Percentiles rank a stretch among this genome's conserved stretches.
These are phyloP conservation scores for Penicillium aurantiogriseum DNA, from an alignment of 2,329 filamentous ascomycete species.

Conservation along the genomic window DNA sequence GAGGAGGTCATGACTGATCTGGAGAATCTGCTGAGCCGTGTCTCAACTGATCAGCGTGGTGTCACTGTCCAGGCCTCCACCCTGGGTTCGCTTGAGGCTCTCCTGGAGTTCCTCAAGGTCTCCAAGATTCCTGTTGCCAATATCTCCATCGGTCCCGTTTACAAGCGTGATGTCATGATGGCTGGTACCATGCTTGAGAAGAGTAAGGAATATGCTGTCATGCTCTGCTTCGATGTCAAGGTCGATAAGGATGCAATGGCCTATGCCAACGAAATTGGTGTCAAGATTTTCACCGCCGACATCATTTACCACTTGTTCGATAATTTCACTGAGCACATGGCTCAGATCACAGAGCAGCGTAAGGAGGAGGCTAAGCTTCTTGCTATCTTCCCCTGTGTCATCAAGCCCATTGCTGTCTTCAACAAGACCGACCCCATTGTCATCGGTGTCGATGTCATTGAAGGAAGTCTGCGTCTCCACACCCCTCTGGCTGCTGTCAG, in stretches of 20 bases:
- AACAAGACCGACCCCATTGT: conserved; percentile 98
- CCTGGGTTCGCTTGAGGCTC: conserved; percentile 89
- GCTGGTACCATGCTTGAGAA: conserved; percentile 95
- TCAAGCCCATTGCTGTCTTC: conserved; percentile 88
- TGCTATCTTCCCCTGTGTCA: conserved; percentile 94
- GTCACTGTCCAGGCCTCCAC: conserved; percentile 97
- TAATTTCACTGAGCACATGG: conserved; percentile 93
- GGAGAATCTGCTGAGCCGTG: conserved; percentile 83
- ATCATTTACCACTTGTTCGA: conserved; percentile 99
- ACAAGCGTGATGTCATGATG: conserved; percentile 96
- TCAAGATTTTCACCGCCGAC: conserved; percentile 97
- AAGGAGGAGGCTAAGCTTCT: conserved; percentile 95
- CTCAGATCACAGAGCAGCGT: conserved; percentile 78
- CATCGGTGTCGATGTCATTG: conserved; percentile 90
- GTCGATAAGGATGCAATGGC: conserved; percentile 92
- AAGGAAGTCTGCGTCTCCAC: conserved; percentile 80
- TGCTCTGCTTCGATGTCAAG: conserved; percentile 99
- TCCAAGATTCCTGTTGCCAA: conserved; percentile 98
- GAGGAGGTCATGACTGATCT: conserved; percentile 96
- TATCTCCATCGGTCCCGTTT: conserved; percentile 95
- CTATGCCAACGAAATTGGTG: conserved; percentile 88
- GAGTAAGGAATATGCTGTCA: conserved; percentile 90
- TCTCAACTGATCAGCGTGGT: conserved; percentile 88
- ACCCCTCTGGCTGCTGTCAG: conserved; percentile 89
- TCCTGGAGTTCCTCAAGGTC: conserved; percentile 91